phyloP scores from a whole-genome alignment of 345 rosid genomes.

The Clarkia xantiana region DNA sequence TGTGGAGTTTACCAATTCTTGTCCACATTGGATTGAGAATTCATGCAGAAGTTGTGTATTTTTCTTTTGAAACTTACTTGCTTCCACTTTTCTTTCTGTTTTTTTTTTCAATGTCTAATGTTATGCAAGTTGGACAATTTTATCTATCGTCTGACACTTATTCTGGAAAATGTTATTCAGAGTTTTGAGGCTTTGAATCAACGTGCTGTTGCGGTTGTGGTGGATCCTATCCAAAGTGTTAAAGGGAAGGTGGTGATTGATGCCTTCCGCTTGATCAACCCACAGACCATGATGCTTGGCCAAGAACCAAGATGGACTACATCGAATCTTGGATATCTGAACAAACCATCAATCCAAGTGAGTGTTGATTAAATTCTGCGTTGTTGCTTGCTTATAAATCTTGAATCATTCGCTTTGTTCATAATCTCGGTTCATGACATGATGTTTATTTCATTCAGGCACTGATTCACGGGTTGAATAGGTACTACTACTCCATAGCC shows the following conservation, averaged over 20 bases:
- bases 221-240: constrained; percentile 96
- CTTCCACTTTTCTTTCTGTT: no score
- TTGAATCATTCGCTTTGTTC: neutral
- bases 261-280: constrained; percentile 91
- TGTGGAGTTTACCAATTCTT: no score
- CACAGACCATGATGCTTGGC: constrained; percentile 99
- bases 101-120: no score
- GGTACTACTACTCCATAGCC: constrained; percentile 97
- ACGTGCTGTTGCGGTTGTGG: constrained; percentile 96
- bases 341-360: constrained; percentile 98
- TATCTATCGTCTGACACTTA: neutral
- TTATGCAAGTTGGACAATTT: neutral
- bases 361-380: constrained; percentile 9
- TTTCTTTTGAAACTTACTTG: no score
- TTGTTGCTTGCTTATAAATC: no score
- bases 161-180: constrained; percentile 15
- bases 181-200: constrained; percentile 99
- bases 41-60: no score
- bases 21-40: no score
- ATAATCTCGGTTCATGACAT: no score
- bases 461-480: constrained; percentile 90
- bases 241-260: constrained; percentile 98
- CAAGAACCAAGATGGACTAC: constrained; percentile 98
- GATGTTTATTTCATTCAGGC: constrained; percentile 34
- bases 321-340: constrained; percentile 93